phyloP scores from a whole-genome alignment of 176 grass and related monocot species.

The Avena atlantica region DNA sequence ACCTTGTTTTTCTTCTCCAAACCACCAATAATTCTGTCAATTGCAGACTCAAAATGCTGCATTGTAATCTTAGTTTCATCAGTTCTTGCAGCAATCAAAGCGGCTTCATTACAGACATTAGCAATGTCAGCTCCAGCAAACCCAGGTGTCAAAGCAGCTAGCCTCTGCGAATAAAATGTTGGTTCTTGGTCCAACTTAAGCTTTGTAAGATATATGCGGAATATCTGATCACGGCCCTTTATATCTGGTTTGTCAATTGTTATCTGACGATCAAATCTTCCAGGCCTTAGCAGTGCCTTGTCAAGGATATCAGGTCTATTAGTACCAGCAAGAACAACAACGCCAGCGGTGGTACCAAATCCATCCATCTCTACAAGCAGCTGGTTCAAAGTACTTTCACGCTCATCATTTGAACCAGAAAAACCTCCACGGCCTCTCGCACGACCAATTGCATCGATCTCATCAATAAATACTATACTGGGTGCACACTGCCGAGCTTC shows the following conservation, averaged over 20 bases:
- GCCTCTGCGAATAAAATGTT: conserved; percentile 86
- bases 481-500: conserved; percentile 76
- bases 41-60: conserved; percentile 92
- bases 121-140: conserved; percentile 99
- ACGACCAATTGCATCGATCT: conserved; percentile 85
- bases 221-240: conserved; percentile 95
- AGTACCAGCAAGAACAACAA: conserved; percentile 87
- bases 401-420: conserved; percentile 74
- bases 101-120: conserved; percentile 97
- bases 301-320: conserved; percentile 95
- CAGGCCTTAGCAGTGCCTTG: conserved; percentile 91
- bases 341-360: conserved; percentile 72
- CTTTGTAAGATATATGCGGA: conserved; percentile 93
- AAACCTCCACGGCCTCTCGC: conserved; percentile 73
- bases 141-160: conserved; percentile 95
- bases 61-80: conserved; percentile 76
- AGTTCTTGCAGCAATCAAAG: conserved; percentile 81
- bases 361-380: conserved; percentile 89
- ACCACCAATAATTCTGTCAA: conserved; percentile 94
- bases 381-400: conserved; percentile 87
- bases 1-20: conserved; percentile 99
- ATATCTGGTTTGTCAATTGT: conserved; percentile 98
- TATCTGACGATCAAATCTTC: conserved; percentile 97
- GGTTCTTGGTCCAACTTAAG: conserved; percentile 89
- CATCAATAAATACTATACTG: conserved; percentile 89